Conservation (phyloP, 345 rosid species). For the Boechera divaricarpa region DNA sequence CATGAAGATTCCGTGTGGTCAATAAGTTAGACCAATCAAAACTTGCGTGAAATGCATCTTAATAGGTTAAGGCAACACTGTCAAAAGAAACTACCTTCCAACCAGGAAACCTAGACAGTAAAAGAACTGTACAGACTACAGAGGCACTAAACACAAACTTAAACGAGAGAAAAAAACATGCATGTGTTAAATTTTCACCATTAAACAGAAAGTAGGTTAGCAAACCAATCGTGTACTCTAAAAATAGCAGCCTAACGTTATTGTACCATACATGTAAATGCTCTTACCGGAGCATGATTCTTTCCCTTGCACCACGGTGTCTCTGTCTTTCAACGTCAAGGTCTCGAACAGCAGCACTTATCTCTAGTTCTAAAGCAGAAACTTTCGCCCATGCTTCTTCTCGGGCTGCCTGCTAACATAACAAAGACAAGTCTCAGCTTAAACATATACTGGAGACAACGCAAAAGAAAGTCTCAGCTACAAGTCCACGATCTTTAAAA, state of each 20-base stretch:
- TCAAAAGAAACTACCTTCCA: conserved; percentile 3
- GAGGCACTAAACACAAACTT: conserved; percentile 11
- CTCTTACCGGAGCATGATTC: conserved; percentile 95
- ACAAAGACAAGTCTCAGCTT: conserved; percentile 67
- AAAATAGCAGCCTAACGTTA: conserved; percentile 3
- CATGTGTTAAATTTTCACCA: not conserved
- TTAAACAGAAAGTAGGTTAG: not conserved
- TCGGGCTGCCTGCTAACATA: conserved; percentile 97
- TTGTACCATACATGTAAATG: not conserved
- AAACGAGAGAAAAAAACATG: conserved; percentile 5
- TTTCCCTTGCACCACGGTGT: conserved; percentile 96
- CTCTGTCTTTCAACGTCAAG: conserved; percentile 92
- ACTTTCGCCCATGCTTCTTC: conserved; percentile 99
- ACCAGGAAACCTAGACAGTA: conserved; percentile 23
- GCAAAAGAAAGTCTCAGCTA: not conserved
- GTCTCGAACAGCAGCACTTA: conserved; percentile 76
- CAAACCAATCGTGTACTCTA: conserved; percentile 26
- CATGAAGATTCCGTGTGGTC: conserved; percentile 35
- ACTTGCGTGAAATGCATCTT: conserved; percentile 28
- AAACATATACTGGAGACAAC: conserved; percentile 36
- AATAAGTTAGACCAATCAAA: conserved; percentile 22
- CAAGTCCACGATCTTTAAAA: not conserved
- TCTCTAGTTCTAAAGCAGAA: conserved; percentile 86
- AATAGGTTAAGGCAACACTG: conserved; percentile 16
- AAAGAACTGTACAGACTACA: conserved; percentile 13